These are phyloP conservation scores for Trapa incisa DNA, from an alignment of 345 rosid species.

Conservation along the genomic window DNA sequence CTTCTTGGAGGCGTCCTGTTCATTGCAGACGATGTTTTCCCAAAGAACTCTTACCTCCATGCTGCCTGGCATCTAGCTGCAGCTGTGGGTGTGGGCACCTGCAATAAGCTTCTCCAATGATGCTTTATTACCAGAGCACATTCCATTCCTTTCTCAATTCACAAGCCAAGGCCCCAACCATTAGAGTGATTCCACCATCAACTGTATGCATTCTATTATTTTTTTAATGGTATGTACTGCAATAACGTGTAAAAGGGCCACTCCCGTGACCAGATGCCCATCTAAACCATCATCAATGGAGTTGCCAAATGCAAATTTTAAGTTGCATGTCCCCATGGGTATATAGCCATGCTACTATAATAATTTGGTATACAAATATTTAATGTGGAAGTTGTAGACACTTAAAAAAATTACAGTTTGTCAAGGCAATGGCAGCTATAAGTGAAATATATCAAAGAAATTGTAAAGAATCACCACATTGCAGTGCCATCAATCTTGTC, in stretches of 20 bases:
- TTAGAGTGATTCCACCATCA: too few relatives aligned
- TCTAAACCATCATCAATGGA: not conserved
- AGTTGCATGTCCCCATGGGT: too few relatives aligned
- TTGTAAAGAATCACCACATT: not conserved
- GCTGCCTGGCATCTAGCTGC: constrained; percentile 99
- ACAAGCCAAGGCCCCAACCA: too few relatives aligned
- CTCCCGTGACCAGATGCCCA: not conserved
- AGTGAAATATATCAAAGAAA: not conserved
- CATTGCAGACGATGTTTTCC: constrained; percentile 79
- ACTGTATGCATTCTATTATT: not conserved
- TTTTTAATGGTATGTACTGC: not conserved
- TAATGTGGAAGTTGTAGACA: too few relatives aligned
- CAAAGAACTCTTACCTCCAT: constrained; percentile 63
- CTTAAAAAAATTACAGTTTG: too few relatives aligned
- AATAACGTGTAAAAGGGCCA: not conserved
- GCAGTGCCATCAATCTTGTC: not conserved
- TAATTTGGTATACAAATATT: too few relatives aligned
- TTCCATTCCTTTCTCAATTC: too few relatives aligned
- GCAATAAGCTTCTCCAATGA: constrained; percentile 85
- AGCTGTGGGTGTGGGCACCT: constrained; percentile 80
- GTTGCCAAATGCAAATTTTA: too few relatives aligned
- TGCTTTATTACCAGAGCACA: not conserved
- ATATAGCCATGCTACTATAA: too few relatives aligned
- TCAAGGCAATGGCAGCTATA: too few relatives aligned
- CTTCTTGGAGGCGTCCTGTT: constrained; percentile 71